Evolutionary conservation across 2,329 filamentous ascomycete species (phyloP).

Genomic region (Tolypocladium capitatum): DNA sequence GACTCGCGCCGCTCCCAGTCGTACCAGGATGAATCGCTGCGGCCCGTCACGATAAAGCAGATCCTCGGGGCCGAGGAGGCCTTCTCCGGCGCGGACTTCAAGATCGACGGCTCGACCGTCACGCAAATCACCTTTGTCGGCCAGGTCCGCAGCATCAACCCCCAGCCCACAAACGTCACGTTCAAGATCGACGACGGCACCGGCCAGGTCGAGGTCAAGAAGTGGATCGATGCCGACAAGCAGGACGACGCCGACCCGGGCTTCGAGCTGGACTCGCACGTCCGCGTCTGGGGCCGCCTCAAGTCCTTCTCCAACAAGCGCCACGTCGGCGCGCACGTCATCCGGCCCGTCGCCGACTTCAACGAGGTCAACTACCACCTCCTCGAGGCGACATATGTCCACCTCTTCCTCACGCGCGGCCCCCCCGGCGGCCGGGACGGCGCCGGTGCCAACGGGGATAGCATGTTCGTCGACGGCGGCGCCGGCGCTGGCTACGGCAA

Average conservation of each 20-base stretch:
- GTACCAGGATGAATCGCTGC: slow-evolving; percentile 72
- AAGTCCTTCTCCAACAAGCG: slow-evolving; percentile 76
- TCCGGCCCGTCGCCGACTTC: slow-evolving; percentile 68
- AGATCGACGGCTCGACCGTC: slow-evolving; percentile 64
- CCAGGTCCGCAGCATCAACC: slow-evolving; percentile 75
- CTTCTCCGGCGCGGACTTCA: slow-evolving; percentile 61
- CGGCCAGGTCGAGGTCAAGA: slow-evolving; percentile 79
- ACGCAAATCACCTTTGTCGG: slow-evolving; percentile 71
- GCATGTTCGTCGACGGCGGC: slow-evolving; percentile 44
- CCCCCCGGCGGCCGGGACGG: slow-evolving; percentile 30
- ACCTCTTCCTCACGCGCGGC: slow-evolving; percentile 70
- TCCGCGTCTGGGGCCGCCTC: slow-evolving; percentile 73
- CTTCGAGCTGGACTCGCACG: slow-evolving; percentile 63
- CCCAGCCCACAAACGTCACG: slow-evolving; percentile 82
- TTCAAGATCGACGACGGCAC: slow-evolving; percentile 95
- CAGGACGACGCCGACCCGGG: slow-evolving; percentile 32
- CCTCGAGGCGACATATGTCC: slow-evolving; percentile 78
- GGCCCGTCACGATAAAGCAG: slow-evolving; percentile 93
- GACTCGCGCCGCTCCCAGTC: slow-evolving; percentile 21
- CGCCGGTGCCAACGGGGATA: slow-evolving; percentile 25
- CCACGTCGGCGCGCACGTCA: slow-evolving; percentile 66
- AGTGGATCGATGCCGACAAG: slow-evolving; percentile 61
- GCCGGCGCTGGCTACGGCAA: slow-evolving; percentile 27
- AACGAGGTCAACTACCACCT: slow-evolving; percentile 92
- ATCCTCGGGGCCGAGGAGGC: slow-evolving; percentile 69